These are phyloP conservation scores for Myxozyma melibiosi DNA, from an alignment of 805 yeast species.

Conservation along the genomic window DNA sequence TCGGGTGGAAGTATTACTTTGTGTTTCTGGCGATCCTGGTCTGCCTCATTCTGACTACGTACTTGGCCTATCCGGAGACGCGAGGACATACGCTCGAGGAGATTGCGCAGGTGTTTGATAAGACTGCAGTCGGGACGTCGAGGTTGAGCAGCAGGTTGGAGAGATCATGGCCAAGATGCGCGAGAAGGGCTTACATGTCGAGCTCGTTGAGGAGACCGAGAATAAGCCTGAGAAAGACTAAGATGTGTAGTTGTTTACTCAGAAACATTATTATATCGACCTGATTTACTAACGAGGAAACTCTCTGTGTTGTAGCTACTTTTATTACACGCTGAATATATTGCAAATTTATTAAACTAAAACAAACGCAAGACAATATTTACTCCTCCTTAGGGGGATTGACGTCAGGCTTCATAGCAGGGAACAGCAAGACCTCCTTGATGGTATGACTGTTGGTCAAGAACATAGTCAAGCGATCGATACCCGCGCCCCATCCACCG, in stretches of 20 bases:
- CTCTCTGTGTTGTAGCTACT: neutral
- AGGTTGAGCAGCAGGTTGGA: too few species aligned
- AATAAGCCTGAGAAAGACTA: too few species aligned
- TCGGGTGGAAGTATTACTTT: constrained; percentile 50
- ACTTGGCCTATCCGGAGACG: constrained; percentile 48
- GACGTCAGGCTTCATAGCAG: constrained; percentile 93
- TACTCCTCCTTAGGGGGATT: constrained; percentile 17
- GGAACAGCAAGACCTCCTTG: constrained; percentile 97
- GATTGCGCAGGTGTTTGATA: constrained; percentile 38
- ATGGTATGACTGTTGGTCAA: constrained; percentile 94
- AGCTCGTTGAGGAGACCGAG: too few species aligned
- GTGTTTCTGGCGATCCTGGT: constrained; percentile 46
- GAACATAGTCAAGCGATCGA: constrained; percentile 97
- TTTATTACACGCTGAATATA: neutral
- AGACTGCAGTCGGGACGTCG: too few species aligned
- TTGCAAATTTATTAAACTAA: neutral
- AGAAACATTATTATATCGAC: neutral
- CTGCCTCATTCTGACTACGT: constrained; percentile 40
- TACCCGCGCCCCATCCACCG: constrained; percentile 99
- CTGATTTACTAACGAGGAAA: neutral
- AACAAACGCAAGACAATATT: neutral
- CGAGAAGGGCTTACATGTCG: too few species aligned
- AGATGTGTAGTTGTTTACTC: too few species aligned
- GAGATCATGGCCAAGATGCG: too few species aligned
- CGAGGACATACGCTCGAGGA: constrained; percentile 49